Conservation (phyloP, 441 rosid species). For the Euphorbia corollata region DNA sequence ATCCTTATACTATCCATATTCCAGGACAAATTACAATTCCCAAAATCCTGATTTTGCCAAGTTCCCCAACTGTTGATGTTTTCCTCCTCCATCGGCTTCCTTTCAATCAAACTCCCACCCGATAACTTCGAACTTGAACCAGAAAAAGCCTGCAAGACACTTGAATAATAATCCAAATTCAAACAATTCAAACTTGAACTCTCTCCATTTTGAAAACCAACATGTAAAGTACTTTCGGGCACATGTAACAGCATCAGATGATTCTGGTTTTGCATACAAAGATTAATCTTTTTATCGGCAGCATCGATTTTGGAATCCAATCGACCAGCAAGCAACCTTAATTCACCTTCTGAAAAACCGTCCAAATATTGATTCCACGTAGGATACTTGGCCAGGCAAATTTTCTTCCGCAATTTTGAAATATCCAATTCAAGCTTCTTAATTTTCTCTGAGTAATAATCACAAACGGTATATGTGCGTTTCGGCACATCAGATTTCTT, state of each 20-base stretch:
- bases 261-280: neutral
- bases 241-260: neutral
- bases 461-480: slow-evolving; percentile 7
- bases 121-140: neutral
- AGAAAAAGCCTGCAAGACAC: neutral
- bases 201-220: neutral
- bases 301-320: slow-evolving; percentile 11
- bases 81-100: neutral
- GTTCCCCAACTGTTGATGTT: neutral
- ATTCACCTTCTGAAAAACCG: slow-evolving; percentile 1
- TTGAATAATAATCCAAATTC: neutral
- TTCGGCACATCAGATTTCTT: slow-evolving; percentile 8
- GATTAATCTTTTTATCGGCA: neutral
- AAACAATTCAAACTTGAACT: neutral
- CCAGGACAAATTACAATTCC: neutral
- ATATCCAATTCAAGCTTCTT: slow-evolving; percentile 13
- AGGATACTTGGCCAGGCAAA: slow-evolving; percentile 7
- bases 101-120: neutral
- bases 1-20: neutral
- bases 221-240: neutral
- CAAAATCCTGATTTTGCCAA: neutral
- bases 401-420: slow-evolving; percentile 13
- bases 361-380: slow-evolving; percentile 6
- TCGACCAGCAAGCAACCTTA: neutral
- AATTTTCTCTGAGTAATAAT: slow-evolving; percentile 22